Evolutionary conservation across 225 moss, liverwort and hornwort species (phyloP), one percentile per base, ranked within the genome.

Genomic region (Physcomitrium patens): DNA sequence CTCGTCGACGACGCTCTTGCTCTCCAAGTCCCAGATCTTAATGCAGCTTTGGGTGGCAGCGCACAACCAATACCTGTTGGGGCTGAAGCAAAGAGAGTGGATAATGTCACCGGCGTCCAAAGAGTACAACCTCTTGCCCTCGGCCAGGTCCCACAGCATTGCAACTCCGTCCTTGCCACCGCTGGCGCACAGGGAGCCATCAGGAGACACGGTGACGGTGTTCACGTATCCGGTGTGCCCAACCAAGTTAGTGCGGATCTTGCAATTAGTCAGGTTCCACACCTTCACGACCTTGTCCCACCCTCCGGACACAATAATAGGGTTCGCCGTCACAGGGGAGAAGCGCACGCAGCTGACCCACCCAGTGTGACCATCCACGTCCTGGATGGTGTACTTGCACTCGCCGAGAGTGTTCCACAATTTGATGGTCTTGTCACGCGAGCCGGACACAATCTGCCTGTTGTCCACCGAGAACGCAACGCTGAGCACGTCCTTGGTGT

Each of bases 261-360:
- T 97, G 76, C 94, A 97, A 79, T 97, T 97, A 20, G 96, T 97
- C 64, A 99, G 49, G 81, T 99, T 99, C 96, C 96, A 97, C 48
- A 97, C 96, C 85, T 97, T 97, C 50, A 97, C 94, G 2, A 91
- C 85, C 90, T 99, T 99, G 74, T 97, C 94, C 97, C 97, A 97
- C 14, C 93, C 92, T 8, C 82, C 93, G 28, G 97, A 97, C 15
- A 94, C 97, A 49, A 97, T 97, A 55, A 94, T 81, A 17, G 97
- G 97, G 66, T 91, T 97, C 3, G 80, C 79, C 8, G 92, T 97
- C 28, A 94, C 94, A 0, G 94, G 97, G 5, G 94, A 97, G 81
- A 97, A 97, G 0, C 94, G 89, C 60, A 97, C 94, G 71, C 97
- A 97, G 74, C 97, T 97, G 68, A 97, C 96, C 94, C 97, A 94